Percentiles rank a stretch among this genome's conserved stretches.
Conservation (phyloP, 164 flowering plant species). For the Vitis amurensis region DNA sequence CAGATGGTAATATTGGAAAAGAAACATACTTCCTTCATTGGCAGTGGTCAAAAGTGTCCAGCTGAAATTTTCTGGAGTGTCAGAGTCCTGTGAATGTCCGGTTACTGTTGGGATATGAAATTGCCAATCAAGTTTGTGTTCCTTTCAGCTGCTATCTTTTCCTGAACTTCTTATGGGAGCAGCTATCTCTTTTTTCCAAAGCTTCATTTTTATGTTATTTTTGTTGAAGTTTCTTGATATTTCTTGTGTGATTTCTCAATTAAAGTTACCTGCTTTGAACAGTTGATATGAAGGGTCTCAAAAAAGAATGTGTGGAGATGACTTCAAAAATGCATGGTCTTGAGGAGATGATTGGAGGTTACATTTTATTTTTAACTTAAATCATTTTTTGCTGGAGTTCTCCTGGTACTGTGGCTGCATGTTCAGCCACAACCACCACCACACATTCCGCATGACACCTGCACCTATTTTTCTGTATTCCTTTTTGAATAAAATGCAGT, state of each 20-base stretch:
- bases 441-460: not conserved
- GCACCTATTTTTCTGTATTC: not conserved
- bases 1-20: not conserved
- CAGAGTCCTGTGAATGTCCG: not conserved
- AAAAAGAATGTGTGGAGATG: constrained; percentile 7
- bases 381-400: too few relatives aligned
- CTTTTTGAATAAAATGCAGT: not conserved
- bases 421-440: not conserved
- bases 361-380: not conserved
- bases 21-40: not conserved
- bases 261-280: constrained; percentile 1
- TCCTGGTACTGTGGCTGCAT: not conserved
- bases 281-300: constrained; percentile 5
- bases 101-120: constrained; percentile 2
- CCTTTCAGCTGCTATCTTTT: not conserved
- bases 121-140: constrained; percentile 3
- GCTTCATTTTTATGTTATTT: not conserved
- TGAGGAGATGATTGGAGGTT: constrained; percentile 1
- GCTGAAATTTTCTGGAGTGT: not conserved
- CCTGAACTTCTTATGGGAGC: not conserved
- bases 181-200: not conserved
- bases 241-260: not conserved
- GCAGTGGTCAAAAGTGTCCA: not conserved
- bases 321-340: constrained; percentile 5
- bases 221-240: not conserved